phyloP scores from a whole-genome alignment of 1,139 yeast genomes.

The Lizanozyma gosingica region DNA sequence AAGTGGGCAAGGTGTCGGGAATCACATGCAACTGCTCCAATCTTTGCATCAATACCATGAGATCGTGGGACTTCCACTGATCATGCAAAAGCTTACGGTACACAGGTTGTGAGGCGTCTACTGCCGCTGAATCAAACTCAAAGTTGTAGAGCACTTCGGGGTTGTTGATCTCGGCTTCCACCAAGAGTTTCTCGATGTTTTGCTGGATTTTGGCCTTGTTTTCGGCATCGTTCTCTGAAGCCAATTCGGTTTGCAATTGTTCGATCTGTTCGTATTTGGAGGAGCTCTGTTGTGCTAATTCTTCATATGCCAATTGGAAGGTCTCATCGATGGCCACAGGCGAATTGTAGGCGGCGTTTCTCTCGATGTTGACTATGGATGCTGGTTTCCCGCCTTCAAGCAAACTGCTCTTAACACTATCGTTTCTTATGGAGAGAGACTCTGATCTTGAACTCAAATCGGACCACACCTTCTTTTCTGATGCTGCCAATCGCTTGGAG shows the following conservation, averaged over 20 bases:
- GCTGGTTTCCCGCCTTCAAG: conserved; percentile 18
- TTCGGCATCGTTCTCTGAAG: conserved; percentile 4
- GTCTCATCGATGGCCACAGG: conserved; percentile 67
- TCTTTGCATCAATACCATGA: conserved; percentile 78
- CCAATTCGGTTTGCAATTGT: conserved; percentile 5
- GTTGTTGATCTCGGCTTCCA: conserved; percentile 54
- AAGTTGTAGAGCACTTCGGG: conserved; percentile 78
- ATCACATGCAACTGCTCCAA: conserved; percentile 76
- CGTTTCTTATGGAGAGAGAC: background rate
- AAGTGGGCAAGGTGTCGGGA: conserved; percentile 89
- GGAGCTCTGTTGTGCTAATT: conserved; percentile 42
- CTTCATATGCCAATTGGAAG: conserved; percentile 57
- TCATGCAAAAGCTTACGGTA: conserved; percentile 60
- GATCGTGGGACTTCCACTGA: conserved; percentile 64
- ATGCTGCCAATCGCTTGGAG: background rate
- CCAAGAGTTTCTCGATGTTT: conserved; percentile 13
- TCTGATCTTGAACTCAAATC: background rate
- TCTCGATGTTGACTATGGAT: conserved; percentile 13
- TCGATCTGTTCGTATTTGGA: conserved; percentile 14
- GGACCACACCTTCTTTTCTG: background rate
- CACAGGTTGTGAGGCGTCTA: conserved; percentile 71
- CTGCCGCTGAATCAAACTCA: conserved; percentile 23
- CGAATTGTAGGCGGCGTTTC: conserved; percentile 40
- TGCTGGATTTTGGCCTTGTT: conserved; percentile 5
- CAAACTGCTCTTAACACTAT: background rate